phyloP scores from a whole-genome alignment of 2,329 filamentous ascomycete genomes.

The Tolypocladium cylindrosporum region DNA sequence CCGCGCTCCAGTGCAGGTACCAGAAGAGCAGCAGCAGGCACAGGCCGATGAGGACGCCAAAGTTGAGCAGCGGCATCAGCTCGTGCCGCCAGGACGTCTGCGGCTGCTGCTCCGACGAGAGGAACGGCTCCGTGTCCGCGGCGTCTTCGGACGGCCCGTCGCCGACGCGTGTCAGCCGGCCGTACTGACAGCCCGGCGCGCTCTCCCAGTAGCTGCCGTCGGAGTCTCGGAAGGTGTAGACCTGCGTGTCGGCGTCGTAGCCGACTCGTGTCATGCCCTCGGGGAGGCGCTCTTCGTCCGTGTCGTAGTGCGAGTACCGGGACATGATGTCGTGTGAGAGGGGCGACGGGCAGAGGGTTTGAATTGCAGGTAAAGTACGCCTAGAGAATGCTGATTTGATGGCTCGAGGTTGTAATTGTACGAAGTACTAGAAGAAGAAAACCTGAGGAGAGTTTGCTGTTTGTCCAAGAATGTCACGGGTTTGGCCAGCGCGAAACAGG shows the following conservation, averaged over 20 bases:
- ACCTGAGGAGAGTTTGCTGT: too few relatives aligned
- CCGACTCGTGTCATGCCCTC: constrained; percentile 43
- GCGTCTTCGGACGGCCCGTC: constrained; percentile 13
- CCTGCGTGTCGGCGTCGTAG: constrained; percentile 45
- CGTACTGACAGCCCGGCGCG: constrained; percentile 38
- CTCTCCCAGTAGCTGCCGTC: constrained; percentile 41
- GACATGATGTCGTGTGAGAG: background rate
- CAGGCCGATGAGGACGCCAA: constrained; percentile 42
- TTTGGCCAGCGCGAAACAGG: too few relatives aligned
- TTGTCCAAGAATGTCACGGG: too few relatives aligned
- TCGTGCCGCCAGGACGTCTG: constrained; percentile 39
- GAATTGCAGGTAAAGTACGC: background rate
- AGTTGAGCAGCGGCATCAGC: constrained; percentile 47
- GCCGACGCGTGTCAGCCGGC: constrained; percentile 31
- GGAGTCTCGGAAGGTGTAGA: constrained; percentile 40
- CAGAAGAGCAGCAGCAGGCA: constrained; percentile 40
- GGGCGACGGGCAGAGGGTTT: too few relatives aligned
- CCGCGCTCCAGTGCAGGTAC: constrained; percentile 28
- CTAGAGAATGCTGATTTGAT: background rate
- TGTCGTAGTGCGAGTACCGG: constrained; percentile 31
- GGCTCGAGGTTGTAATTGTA: background rate
- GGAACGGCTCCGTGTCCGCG: constrained; percentile 21
- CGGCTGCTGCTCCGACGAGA: constrained; percentile 11
- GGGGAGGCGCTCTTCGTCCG: constrained; percentile 42
- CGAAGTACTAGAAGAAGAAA: too few relatives aligned